Conservation (phyloP, 768 basidiomycete genomes). For the Russula virescens region DNA sequence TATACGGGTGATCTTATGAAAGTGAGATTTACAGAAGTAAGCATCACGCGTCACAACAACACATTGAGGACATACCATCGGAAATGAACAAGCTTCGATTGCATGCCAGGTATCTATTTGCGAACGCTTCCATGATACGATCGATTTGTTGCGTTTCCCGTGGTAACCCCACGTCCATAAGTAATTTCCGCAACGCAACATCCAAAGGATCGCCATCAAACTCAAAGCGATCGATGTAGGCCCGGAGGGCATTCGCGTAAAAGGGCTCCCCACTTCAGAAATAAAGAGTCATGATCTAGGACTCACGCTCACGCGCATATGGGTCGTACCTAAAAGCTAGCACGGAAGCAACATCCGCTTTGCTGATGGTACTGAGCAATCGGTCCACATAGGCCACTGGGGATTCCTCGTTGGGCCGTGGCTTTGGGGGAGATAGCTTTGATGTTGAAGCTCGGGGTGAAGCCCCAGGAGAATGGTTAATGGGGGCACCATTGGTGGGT, state of each 20-base stretch:
- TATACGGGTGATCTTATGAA: constrained; percentile 85
- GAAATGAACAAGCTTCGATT: constrained; percentile 76
- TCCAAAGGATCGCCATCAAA: constrained; percentile 82
- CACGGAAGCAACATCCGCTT: constrained; percentile 73
- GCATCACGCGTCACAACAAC: background rate
- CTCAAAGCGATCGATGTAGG: constrained; percentile 72
- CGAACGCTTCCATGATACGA: constrained; percentile 94
- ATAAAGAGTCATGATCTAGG: constrained; percentile 3
- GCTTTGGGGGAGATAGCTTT: constrained; percentile 46
- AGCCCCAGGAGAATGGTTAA: constrained; percentile 28
- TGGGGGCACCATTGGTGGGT: constrained; percentile 24
- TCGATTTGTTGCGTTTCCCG: constrained; percentile 98
- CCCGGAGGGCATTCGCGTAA: constrained; percentile 58
- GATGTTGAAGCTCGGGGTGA: constrained; percentile 44
- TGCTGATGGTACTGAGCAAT: constrained; percentile 57
- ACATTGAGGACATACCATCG: constrained; percentile 47
- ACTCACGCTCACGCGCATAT: background rate
- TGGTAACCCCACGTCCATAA: constrained; percentile 90
- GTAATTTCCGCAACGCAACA: constrained; percentile 78
- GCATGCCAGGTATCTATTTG: constrained; percentile 73
- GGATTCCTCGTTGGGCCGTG: constrained; percentile 53
- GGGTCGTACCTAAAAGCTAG: constrained; percentile 69
- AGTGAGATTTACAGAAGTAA: constrained; percentile 1
- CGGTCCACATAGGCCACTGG: constrained; percentile 65
- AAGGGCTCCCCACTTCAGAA: constrained; percentile 60